Percentiles rank a stretch among this genome's conserved stretches.
Conservation (phyloP, 176 grass and related monocot species). For the Lolium multiflorum region DNA sequence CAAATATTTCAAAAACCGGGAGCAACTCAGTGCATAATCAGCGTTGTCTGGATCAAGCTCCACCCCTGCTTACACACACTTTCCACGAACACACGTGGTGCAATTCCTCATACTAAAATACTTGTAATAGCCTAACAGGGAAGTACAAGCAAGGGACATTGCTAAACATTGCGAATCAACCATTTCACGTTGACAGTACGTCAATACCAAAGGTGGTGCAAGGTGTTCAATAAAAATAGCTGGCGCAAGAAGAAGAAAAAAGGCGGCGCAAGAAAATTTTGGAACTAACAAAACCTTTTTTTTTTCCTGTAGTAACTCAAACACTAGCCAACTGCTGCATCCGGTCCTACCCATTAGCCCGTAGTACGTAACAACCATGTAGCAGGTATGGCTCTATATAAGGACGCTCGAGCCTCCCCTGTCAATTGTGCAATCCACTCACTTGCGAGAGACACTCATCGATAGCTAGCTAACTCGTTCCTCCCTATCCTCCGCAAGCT, state of each 20-base stretch:
- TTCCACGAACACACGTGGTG: too few relatives aligned
- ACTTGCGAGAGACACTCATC: neutral
- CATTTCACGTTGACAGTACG: neutral
- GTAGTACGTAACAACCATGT: constrained; percentile 4
- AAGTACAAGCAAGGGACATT: neutral
- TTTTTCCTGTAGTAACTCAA: too few relatives aligned
- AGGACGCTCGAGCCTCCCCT: neutral
- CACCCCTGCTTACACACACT: too few relatives aligned
- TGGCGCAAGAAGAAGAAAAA: neutral
- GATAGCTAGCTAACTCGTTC: neutral
- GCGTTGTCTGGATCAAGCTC: too few relatives aligned
- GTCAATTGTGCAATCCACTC: constrained; percentile 32
- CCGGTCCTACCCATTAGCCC: neutral
- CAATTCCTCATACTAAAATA: neutral
- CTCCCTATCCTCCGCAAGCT: too few relatives aligned
- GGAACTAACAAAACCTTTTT: neutral
- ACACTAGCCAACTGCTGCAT: neutral
- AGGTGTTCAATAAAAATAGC: too few relatives aligned
- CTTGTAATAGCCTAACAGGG: neutral
- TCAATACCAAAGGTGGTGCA: neutral
- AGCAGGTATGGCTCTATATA: constrained; percentile 43
- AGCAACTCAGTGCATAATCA: too few relatives aligned
- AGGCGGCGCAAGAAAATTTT: neutral
- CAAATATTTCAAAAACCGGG: too few relatives aligned
- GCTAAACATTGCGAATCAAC: neutral